These are phyloP conservation scores for Trichophyton rubrum DNA, from an alignment of 2,329 filamentous ascomycete species.

Conservation along the genomic window DNA sequence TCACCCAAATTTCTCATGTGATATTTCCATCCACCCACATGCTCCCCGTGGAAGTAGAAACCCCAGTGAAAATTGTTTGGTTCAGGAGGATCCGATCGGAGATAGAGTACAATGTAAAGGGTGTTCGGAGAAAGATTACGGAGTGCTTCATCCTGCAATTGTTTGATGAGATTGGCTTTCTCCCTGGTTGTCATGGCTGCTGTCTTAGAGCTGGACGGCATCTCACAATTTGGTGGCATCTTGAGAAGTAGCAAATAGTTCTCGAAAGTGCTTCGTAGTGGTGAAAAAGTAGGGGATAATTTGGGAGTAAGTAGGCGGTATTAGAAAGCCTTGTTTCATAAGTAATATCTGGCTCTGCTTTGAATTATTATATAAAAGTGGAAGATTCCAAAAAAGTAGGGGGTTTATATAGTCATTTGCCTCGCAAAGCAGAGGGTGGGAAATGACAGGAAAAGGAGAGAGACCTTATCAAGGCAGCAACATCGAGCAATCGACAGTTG, in stretches of 20 bases:
- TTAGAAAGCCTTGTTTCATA: too few species aligned
- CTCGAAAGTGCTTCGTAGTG: too few species aligned
- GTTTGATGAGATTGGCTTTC: not conserved
- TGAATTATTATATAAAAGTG: not conserved
- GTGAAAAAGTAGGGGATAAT: too few species aligned
- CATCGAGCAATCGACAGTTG: too few species aligned
- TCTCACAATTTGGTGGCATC: too few species aligned
- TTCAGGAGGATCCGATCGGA: constrained; percentile 17
- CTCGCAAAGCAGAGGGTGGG: not conserved
- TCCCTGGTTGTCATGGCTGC: not conserved
- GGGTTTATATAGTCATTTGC: not conserved
- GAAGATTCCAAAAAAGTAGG: not conserved
- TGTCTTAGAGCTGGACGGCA: not conserved
- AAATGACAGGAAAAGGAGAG: too few species aligned
- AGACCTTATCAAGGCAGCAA: too few species aligned
- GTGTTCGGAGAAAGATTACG: not conserved
- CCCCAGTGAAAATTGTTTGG: constrained; percentile 23
- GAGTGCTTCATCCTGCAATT: constrained; percentile 5
- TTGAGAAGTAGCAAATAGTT: too few species aligned
- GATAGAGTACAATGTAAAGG: constrained; percentile 17
- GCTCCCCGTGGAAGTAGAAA: constrained; percentile 17
- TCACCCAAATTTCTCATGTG: constrained; percentile 10
- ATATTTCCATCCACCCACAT: constrained; percentile 8
- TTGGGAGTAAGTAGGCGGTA: too few species aligned
- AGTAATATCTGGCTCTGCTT: not conserved